A percentile compares a stretch with the other conserved stretches of the same genome.
Conservation (phyloP, 2,329 filamentous ascomycete genomes). For the Stylonectria norvegica region DNA sequence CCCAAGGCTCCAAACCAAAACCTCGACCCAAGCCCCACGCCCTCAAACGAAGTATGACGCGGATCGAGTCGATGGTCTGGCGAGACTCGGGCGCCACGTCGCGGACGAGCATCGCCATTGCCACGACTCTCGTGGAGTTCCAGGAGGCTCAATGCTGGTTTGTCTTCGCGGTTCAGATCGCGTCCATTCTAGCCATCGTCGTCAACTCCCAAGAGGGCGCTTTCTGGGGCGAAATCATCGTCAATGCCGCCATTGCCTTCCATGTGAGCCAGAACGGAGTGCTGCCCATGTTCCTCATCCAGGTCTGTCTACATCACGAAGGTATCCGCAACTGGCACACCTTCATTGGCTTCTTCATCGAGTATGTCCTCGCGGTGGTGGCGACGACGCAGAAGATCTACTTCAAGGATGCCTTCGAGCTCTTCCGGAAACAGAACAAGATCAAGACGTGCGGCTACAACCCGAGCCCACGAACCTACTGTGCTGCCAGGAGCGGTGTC, state of each 20-base stretch:
- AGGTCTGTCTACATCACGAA: constrained; percentile 38
- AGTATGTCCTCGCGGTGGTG: constrained; percentile 37
- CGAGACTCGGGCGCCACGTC: constrained; percentile 35
- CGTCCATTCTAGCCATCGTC: constrained; percentile 39
- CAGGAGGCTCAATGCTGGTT: constrained; percentile 40
- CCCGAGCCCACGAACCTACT: constrained; percentile 38
- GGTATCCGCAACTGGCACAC: constrained; percentile 41
- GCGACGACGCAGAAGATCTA: constrained; percentile 36
- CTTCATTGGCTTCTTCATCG: constrained; percentile 38
- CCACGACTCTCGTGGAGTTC: constrained; percentile 40
- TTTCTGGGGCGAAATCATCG: constrained; percentile 39
- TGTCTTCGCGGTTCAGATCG: constrained; percentile 39
- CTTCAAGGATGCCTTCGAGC: constrained; percentile 32
- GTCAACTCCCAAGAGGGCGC: constrained; percentile 40
- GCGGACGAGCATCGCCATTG: constrained; percentile 38
- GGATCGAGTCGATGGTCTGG: constrained; percentile 37
- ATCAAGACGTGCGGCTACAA: constrained; percentile 34
- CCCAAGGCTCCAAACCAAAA: constrained; percentile 25
- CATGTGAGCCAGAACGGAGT: constrained; percentile 38
- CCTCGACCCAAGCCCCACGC: constrained; percentile 17
- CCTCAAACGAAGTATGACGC: constrained; percentile 31
- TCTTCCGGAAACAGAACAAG: constrained; percentile 32
- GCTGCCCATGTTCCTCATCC: constrained; percentile 37
- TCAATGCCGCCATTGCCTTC: constrained; percentile 37
- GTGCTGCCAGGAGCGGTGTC: constrained; percentile 33